Evolutionary conservation across 306 rosid genomes (phyloP), one percentile per base, ranked within the genome.

Genomic region (Rubus parviflorus): DNA sequence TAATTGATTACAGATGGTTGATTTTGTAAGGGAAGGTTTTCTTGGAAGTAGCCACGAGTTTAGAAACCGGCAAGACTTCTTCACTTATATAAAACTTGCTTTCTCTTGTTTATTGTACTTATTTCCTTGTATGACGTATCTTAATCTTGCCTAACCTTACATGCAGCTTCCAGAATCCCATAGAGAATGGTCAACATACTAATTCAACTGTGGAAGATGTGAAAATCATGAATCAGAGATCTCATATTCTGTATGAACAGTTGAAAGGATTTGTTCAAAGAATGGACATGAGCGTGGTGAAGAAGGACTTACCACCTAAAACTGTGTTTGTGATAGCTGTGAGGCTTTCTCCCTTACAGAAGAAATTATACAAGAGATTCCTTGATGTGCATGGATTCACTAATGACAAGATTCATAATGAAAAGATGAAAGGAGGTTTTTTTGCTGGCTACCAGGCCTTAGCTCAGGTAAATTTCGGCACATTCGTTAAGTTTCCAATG

Each of bases 11-110:
- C 90, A 95, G 99, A 95, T 95, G 99, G 99, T 95, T 88, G 99
- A 95, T 86, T 95, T 95, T 92, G 99, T 95, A 61, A 86, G 99
- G 80, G 99, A 95, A 84, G 97, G 99, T 75, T 95, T 92, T 84
- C 96, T 95, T 69, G 99, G 99, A 87, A 92, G 97, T 90, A 95
- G 99, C 81, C 97, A 95, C 74, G 99, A 95, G 83, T 95, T 95
- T 89, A 84, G 99, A 78, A 95, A 95, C 76, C 99, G 99, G 99
- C 68, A 82, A 82, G 87, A 80, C 79, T 88, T 81, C 70, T 65
- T 86, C 70, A 56, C 82, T 77, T 60, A 74, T 56, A 42, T 51
- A 74, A 38, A 73, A 68, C 82, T 68, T 66, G 72, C n/a, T 30
- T 78, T 53, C 40, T 78, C 65, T 35, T 53, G 62, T 23, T 73